Conservation (phyloP, 106 monocot species). For the Agapanthus africanus region DNA sequence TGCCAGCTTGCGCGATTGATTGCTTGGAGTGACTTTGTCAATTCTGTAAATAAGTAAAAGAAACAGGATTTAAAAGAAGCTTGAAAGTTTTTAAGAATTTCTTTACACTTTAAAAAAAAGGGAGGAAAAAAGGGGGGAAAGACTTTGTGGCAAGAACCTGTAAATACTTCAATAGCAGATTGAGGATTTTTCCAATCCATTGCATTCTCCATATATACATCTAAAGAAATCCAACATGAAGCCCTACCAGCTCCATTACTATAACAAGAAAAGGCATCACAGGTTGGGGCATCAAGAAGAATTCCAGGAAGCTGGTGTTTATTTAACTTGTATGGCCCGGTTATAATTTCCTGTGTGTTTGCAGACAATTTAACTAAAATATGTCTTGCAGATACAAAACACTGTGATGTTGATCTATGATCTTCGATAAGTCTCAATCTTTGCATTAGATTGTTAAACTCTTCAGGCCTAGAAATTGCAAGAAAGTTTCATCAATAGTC, state of each 20-base stretch:
- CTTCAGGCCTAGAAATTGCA: conserved; percentile 39
- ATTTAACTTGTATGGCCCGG: conserved; percentile 17
- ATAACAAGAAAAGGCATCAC: conserved; percentile 20
- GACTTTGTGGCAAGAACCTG: conserved; percentile 32
- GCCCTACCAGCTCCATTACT: conserved; percentile 26
- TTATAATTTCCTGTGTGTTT: conserved; percentile 38
- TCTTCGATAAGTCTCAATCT: conserved; percentile 48
- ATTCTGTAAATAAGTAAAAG: conserved; percentile 25
- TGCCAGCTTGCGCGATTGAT: conserved; percentile 88
- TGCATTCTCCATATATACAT: conserved; percentile 74
- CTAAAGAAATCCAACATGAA: conserved; percentile 75
- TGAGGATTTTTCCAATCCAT: conserved; percentile 79
- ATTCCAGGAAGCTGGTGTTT: conserved; percentile 38
- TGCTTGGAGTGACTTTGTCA: conserved; percentile 63
- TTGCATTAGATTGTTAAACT: conserved; percentile 52
- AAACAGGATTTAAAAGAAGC: background rate
- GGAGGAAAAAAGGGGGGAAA: background rate
- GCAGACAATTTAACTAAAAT: conserved; percentile 28
- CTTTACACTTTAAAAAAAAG: background rate
- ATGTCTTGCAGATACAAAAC: conserved; percentile 22
- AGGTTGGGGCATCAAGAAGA: conserved; percentile 29
- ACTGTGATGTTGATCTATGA: conserved; percentile 31
- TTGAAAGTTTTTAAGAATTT: background rate
- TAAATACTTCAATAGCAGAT: conserved; percentile 66
- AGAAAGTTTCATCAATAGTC: background rate